Percentiles rank a stretch among this genome's conserved stretches.
These are phyloP conservation scores for Multifurca ochricompacta DNA, from an alignment of 768 basidiomycete genomes.

Conservation along the genomic window DNA sequence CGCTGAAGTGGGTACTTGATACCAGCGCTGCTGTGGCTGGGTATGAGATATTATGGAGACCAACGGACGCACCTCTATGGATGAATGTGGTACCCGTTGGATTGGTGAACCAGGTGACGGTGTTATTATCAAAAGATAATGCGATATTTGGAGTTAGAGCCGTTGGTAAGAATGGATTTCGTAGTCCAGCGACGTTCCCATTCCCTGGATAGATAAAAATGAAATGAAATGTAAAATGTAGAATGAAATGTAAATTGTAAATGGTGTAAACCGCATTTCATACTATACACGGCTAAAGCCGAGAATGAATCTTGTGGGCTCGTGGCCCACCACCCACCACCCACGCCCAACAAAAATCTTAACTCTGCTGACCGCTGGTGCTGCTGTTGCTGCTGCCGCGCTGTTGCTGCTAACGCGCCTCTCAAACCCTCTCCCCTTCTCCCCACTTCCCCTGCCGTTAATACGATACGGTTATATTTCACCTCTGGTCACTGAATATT, in stretches of 20 bases:
- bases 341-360: neutral
- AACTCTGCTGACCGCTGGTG: too few relatives aligned
- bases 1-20: slow-evolving; percentile 39
- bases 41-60: slow-evolving; percentile 47
- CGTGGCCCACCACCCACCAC: neutral
- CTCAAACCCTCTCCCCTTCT: neutral
- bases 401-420: neutral
- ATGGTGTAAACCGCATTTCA: too few relatives aligned
- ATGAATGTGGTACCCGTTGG: slow-evolving; percentile 44
- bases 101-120: slow-evolving; percentile 33
- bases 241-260: neutral
- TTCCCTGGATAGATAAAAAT: too few relatives aligned
- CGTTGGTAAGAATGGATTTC: slow-evolving; percentile 44
- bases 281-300: neutral
- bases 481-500: too few relatives aligned
- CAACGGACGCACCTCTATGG: slow-evolving; percentile 41
- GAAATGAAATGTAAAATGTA: too few relatives aligned
- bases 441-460: neutral
- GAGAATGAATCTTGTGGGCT: neutral
- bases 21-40: slow-evolving; percentile 32
- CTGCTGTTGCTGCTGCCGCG: too few relatives aligned
- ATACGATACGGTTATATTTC: too few relatives aligned
- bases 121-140: slow-evolving; percentile 44
- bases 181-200: slow-evolving; percentile 40
- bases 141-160: slow-evolving; percentile 42